Conservation (phyloP, 2,329 filamentous ascomycete genomes). For the Grosmannia huntii region DNA sequence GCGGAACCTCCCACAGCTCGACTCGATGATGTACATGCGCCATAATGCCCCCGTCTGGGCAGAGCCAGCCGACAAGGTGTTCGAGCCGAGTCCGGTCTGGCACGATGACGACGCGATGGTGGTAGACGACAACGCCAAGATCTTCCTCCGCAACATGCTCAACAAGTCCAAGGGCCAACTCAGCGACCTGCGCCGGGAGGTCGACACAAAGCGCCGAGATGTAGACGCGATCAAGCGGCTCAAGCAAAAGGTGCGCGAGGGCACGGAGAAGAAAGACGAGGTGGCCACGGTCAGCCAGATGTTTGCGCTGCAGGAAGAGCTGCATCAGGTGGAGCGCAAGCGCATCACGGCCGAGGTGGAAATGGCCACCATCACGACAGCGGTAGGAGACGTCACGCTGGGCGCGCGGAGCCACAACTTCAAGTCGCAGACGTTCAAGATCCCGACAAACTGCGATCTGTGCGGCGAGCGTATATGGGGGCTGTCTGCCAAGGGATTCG, state of each 20-base stretch:
- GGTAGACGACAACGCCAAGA: slow-evolving; percentile 72
- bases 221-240: slow-evolving; percentile 64
- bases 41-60: slow-evolving; percentile 78
- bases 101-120: slow-evolving; percentile 84
- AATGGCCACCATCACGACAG: slow-evolving; percentile 80
- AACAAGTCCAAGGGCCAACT: slow-evolving; percentile 80
- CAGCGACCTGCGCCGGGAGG: slow-evolving; percentile 66
- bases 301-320: slow-evolving; percentile 69
- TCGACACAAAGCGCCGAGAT: slow-evolving; percentile 75
- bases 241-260: slow-evolving; percentile 66
- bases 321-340: slow-evolving; percentile 74
- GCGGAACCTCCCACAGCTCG: slow-evolving; percentile 75
- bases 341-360: slow-evolving; percentile 85
- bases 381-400: slow-evolving; percentile 82
- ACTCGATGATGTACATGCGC: slow-evolving; percentile 95
- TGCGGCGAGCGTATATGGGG: slow-evolving; percentile 98
- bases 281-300: slow-evolving; percentile 73
- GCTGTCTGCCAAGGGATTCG: slow-evolving; percentile 88
- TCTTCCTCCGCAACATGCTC: slow-evolving; percentile 83
- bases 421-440: slow-evolving; percentile 98
- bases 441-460: slow-evolving; percentile 94
- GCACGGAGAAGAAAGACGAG: slow-evolving; percentile 80
- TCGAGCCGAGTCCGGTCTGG: slow-evolving; percentile 95
- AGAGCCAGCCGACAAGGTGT: slow-evolving; percentile 72
- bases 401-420: slow-evolving; percentile 95